Evolutionary conservation across 768 basidiomycete genomes (phyloP), one percentile per base, ranked within the genome.

Genomic region (Collybia sp.): DNA sequence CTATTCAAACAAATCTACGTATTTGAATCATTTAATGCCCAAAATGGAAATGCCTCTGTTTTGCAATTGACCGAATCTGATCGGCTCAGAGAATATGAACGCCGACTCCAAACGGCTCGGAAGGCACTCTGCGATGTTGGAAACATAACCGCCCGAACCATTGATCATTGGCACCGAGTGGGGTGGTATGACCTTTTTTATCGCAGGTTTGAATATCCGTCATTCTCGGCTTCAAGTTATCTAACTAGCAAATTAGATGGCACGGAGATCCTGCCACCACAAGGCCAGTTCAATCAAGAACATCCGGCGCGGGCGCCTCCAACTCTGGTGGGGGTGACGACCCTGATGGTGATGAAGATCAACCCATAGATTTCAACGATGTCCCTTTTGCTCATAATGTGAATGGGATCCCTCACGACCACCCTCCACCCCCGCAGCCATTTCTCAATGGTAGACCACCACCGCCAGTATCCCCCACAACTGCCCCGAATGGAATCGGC

Each of bases 1-100:
- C 66, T 88, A 12, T 90, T 88, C 75, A 88, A 85, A 63, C 86
- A 89, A 60, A 85, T 90, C 33, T 83, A 84, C 56, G 73, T 79
- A 5, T 85, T 86, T 51, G 85, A 90, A 59, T 65, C 64, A 11
- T 83, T 71, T 48, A 63, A 76, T 45, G 56, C 64, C 33, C 64
- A 72, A 52, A 50, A 62, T 35, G 63, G 62, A 33, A 53, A 54
- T 50, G 57, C 63, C 43, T 67, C 67, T 30, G 58, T 81, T 10
- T 64, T 60, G 37, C 53, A 67, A 9, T 63, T 77, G 32, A 66
- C 70, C 48, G 83, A 87, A 54, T 75, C 77, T 3, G 85, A 86
- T 50, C 76, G 87, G 12, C 65, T 85, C 42, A 68, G 80, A 30
- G 82, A 87, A 54, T 84, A 87, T 48, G 87, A 90, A 51, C 74